Base-by-base conservation (phyloP, 1,284 basidiomycete species). In the Cryptococcus jaspeensis region DNA sequence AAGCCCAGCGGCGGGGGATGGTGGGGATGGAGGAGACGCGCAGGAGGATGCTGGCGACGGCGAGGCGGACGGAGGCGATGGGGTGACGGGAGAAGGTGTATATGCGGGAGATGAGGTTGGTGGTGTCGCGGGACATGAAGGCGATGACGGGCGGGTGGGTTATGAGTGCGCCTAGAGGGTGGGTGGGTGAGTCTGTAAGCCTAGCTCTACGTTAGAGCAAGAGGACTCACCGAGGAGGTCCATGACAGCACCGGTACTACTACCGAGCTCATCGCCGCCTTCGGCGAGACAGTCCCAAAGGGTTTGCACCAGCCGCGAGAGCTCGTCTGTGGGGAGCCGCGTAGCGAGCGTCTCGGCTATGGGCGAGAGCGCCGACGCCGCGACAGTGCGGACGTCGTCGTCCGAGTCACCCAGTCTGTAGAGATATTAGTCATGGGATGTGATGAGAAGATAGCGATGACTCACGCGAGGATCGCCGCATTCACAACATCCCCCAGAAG, bases 61-160 rank as follows among this genome's bases (percentile, higher is more conserved):
- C 89, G 9, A 95, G 82, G 18, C 96, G 91, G 52, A 99, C 96
- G 62, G 88, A 88, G 0, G 90, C 80, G 69, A 99, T 99, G 0
- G 95, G 96, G 77, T 99, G 96, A 12, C 96, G 89, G 80, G 99
- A 95, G 82, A 96, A 99, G 2, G 94, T 91, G 77, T 92, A 99
- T 16, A 97, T 81, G 0, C 87, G 90, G 2, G 92, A 89, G 15
- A 96, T 90, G 48, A 98, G 84, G n/a, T 50, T 52, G 12, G 50
- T 46, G 22, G 20, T 28, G 15, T 55, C 52, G n/a, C 35, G 32
- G 0, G 51, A 58, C 63, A 74, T 68, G 36, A 70, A 61, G 0
- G 59, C 46, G 12, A 70, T 71, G 40, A 74, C 68, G 28, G 62
- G 23, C 15, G 59, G 51, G 51, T 68, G 56, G n/a, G 51, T 43